Percentiles rank a stretch among this genome's conserved stretches.
Evolutionary conservation across 2,329 filamentous ascomycete genomes (phyloP).

Genomic region (Trichoderma hamatum): DNA sequence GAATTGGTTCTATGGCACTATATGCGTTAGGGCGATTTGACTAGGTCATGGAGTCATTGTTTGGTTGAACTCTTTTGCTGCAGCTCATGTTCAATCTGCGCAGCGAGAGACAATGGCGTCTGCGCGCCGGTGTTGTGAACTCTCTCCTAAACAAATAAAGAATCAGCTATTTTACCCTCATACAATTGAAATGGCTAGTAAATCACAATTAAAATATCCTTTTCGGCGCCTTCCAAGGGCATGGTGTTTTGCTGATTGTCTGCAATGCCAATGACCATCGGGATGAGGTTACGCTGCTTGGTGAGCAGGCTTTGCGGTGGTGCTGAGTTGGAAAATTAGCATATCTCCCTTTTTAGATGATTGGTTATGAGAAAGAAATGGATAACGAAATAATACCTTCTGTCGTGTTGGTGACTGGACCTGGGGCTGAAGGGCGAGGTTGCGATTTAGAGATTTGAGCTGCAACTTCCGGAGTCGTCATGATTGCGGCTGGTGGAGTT

Average conservation of each 20-base stretch:
- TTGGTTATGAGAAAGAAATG: accelerated
- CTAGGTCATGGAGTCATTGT: background rate
- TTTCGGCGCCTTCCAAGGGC: background rate
- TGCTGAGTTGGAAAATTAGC: background rate
- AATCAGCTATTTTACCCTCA: background rate
- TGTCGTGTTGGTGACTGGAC: slow-evolving; percentile 7
- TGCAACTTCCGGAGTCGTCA: background rate
- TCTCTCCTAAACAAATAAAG: slow-evolving; percentile 30
- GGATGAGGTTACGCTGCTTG: slow-evolving; percentile 35
- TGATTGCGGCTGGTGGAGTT: background rate
- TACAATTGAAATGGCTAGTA: accelerated
- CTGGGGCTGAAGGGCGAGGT: background rate
- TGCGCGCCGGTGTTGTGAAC: slow-evolving; percentile 34
- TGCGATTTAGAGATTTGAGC: background rate
- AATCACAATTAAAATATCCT: background rate
- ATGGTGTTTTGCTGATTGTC: background rate
- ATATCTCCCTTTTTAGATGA: background rate
- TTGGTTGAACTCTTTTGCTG: background rate
- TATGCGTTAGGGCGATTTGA: background rate
- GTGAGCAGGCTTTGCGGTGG: slow-evolving; percentile 34
- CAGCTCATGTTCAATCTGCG: slow-evolving; percentile 34
- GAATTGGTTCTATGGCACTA: background rate
- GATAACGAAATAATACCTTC: background rate
- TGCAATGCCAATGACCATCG: slow-evolving; percentile 26
- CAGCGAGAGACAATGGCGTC: slow-evolving; percentile 34